A percentile compares a stretch with the other conserved stretches of the same genome.
These are phyloP conservation scores for Metschnikowia bowlesiae DNA, from an alignment of 805 yeast species.

Conservation along the genomic window DNA sequence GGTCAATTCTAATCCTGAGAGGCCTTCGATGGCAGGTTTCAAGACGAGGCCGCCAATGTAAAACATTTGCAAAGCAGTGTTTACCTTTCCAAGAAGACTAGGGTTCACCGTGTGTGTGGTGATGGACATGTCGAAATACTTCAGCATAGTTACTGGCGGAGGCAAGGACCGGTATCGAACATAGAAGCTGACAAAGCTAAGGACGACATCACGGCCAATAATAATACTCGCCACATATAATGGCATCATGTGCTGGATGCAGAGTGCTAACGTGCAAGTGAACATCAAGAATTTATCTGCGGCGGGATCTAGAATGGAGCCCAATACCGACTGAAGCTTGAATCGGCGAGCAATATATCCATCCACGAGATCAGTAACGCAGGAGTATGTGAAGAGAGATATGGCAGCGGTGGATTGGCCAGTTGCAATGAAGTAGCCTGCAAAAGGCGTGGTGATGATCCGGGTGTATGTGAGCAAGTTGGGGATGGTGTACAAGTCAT, in stretches of 20 bases:
- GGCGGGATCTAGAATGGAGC: conserved; percentile 89
- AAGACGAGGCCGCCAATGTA: conserved; percentile 57
- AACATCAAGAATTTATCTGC: conserved; percentile 94
- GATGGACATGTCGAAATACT: conserved; percentile 70
- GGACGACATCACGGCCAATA: conserved; percentile 75
- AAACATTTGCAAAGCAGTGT: conserved; percentile 90
- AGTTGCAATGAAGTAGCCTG: conserved; percentile 72
- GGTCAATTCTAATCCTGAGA: conserved; percentile 11
- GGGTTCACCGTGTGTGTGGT: conserved; percentile 89
- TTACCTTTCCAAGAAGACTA: conserved; percentile 76
- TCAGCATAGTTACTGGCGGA: conserved; percentile 62
- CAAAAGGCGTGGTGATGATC: conserved; percentile 74
- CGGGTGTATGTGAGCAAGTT: conserved; percentile 79
- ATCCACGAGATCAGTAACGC: conserved; percentile 87
- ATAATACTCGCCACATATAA: conserved; percentile 57
- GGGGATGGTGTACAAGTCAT: conserved; percentile 72
- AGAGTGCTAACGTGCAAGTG: conserved; percentile 72
- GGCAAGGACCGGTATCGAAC: conserved; percentile 72
- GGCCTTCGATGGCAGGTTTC: conserved; percentile 28
- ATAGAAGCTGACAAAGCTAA: conserved; percentile 68
- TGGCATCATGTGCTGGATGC: conserved; percentile 69
- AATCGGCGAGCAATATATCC: conserved; percentile 85
- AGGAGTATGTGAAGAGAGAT: conserved; percentile 73
- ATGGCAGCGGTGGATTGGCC: conserved; percentile 64
- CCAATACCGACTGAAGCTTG: conserved; percentile 74